These are phyloP conservation scores for Trypanosoma vivax DNA, from an alignment of 208 protist species.

Conservation along the genomic window DNA sequence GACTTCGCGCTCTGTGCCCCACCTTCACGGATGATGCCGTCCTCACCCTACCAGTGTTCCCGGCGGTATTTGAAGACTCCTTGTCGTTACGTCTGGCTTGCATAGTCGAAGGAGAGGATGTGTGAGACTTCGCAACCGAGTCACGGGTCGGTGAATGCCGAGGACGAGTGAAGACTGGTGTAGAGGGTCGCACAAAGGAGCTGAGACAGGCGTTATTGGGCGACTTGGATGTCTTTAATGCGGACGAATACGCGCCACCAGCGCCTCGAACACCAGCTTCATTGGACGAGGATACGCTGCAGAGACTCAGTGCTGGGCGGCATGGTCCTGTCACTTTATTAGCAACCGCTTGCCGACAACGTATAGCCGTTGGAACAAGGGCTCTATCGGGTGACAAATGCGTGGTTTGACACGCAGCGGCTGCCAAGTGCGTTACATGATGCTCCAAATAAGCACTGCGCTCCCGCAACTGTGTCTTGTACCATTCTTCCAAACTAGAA, in stretches of 20 bases:
- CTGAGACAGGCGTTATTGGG: conserved; percentile 7
- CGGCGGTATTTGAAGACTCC: neutral
- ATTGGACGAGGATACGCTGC: neutral
- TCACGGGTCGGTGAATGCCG: conserved; percentile 5
- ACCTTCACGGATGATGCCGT: neutral
- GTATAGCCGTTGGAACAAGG: conserved; percentile 3
- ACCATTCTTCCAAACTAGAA: conserved; percentile 34
- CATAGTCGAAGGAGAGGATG: neutral
- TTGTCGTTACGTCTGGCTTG: neutral
- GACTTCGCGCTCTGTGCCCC: conserved; percentile 1
- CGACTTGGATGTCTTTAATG: neutral
- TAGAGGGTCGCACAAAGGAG: too few relatives aligned
- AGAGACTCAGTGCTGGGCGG: neutral
- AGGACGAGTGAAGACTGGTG: neutral
- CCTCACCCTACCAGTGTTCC: neutral
- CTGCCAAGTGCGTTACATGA: conserved; percentile 33
- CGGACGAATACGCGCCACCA: neutral
- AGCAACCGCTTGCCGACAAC: neutral
- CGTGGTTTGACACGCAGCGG: conserved; percentile 3
- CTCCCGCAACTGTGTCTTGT: conserved; percentile 44
- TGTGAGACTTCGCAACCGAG: too few relatives aligned
- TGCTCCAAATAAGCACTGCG: conserved; percentile 36
- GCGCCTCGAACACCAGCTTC: neutral
- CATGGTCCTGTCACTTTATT: neutral
- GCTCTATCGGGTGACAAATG: neutral